Evolutionary conservation across 345 rosid genomes (phyloP).

Genomic region (Camelina sativa): DNA sequence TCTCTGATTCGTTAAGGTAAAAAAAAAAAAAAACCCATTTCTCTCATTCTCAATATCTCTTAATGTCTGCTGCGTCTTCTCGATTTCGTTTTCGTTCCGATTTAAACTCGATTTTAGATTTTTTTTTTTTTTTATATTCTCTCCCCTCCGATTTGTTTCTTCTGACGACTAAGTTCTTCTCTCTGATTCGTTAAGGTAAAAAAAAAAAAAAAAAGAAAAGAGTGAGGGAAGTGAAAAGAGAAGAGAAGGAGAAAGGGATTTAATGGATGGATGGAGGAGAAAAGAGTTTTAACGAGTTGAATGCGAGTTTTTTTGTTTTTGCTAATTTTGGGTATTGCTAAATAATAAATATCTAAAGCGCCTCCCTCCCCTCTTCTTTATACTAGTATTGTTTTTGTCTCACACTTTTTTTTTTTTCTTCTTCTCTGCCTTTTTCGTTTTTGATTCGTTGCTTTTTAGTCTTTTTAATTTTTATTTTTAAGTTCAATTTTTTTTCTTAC

Average conservation of each 20-base stretch:
- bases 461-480: neutral
- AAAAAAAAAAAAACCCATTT: neutral
- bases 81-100: neutral
- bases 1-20: too few species aligned
- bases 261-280: conserved; percentile 46
- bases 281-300: conserved; percentile 34
- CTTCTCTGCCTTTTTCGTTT: conserved; percentile 13
- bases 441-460: conserved; percentile 26
- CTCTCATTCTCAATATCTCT: conserved; percentile 12
- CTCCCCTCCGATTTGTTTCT: too few species aligned
- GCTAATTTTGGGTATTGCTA: conserved; percentile 34
- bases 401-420: neutral
- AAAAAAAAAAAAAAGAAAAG: conserved; percentile 30
- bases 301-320: conserved; percentile 35
- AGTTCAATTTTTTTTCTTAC: neutral
- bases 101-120: neutral
- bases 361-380: conserved; percentile 31
- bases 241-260: conserved; percentile 3
- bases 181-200: too few species aligned
- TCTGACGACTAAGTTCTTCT: too few species aligned
- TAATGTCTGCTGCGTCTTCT: conserved; percentile 7
- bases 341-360: conserved; percentile 26
- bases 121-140: too few species aligned
- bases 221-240: conserved; percentile 34
- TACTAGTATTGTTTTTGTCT: neutral